Base-by-base conservation (phyloP, 495 filamentous ascomycete species). In the Daldinia bambusicola region DNA sequence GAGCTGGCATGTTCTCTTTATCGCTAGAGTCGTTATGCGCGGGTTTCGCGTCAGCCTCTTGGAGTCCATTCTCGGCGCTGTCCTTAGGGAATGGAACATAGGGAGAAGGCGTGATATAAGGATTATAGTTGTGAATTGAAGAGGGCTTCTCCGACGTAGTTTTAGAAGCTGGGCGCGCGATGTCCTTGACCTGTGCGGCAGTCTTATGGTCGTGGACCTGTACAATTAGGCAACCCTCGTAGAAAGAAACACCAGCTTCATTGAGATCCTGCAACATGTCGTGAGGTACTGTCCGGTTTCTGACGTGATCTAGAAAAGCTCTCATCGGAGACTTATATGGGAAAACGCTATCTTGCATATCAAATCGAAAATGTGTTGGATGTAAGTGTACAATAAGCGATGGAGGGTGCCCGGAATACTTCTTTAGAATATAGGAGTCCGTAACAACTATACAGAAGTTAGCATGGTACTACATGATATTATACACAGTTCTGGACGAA, bases 161-260 rank as follows among this genome's bases (percentile, higher is more conserved):
- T 56, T 86, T 87, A 7, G 86, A 82, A 30, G 82, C 74, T 6
- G 80, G 85, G 58, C 80, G 79, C n/a, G 86, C 86, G 22, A 87
- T 80, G 56, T 89, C 88, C 78, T 77, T 87, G 69, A 82, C 80
- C 48, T 88, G 84, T 34, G 88, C 84, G 2, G 82, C 85, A 5
- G 91, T 90, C 57, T 89, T 90, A 79, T 97, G 91, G 80, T 98
- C 92, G 67, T 95, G 86, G 4, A 98, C 84, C 76, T 97, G 89
- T 50, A 98, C 94, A 67, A 99, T 98, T 56, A 99, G 84, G 76
- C 95, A 97, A 18, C 92, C 94, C 77, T 99, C 95, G 75, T 98
- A 99, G 74, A 96, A 98, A n/a, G 80, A 84, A 26, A 97, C 90
- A 7, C 85, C 87, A 16, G 82, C 81, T 26, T 87, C 82, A 36